Evolutionary conservation across 768 basidiomycete genomes (phyloP).

Genomic region (Tylopilus vinaceipallidus): DNA sequence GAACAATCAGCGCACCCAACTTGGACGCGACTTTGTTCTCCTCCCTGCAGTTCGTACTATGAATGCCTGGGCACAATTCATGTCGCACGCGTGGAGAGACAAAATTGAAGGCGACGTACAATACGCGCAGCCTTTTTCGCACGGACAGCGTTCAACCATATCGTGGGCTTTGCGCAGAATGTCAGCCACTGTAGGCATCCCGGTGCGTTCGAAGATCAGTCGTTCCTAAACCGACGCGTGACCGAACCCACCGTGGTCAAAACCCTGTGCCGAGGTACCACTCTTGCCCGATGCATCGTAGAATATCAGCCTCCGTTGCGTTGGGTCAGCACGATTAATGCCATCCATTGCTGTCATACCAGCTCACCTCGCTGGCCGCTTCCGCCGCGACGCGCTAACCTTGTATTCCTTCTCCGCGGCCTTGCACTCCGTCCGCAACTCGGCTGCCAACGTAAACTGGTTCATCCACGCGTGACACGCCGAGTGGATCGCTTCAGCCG

Average conservation of each 20-base stretch:
- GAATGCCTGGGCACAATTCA: constrained; percentile 49
- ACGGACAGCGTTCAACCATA: constrained; percentile 59
- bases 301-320: constrained; percentile 62
- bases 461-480: constrained; percentile 85
- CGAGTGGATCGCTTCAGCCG: constrained; percentile 81
- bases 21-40: constrained; percentile 75
- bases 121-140: constrained; percentile 63
- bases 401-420: constrained; percentile 72
- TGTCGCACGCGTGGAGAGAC: not conserved
- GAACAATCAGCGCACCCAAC: constrained; percentile 65
- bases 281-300: constrained; percentile 73
- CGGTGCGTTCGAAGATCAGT: not conserved
- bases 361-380: constrained; percentile 53
- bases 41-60: constrained; percentile 64
- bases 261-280: constrained; percentile 73
- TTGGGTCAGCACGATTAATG: not conserved
- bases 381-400: constrained; percentile 47
- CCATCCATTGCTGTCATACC: not conserved
- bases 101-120: constrained; percentile 50
- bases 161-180: constrained; percentile 59
- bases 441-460: constrained; percentile 63
- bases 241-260: constrained; percentile 65
- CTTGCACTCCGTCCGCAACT: constrained; percentile 83
- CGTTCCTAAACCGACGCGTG: not conserved
- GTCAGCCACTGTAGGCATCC: constrained; percentile 44